Base-by-base conservation (phyloP, 2,329 filamentous ascomycete species). In the Ophiostoma fasciatum region DNA sequence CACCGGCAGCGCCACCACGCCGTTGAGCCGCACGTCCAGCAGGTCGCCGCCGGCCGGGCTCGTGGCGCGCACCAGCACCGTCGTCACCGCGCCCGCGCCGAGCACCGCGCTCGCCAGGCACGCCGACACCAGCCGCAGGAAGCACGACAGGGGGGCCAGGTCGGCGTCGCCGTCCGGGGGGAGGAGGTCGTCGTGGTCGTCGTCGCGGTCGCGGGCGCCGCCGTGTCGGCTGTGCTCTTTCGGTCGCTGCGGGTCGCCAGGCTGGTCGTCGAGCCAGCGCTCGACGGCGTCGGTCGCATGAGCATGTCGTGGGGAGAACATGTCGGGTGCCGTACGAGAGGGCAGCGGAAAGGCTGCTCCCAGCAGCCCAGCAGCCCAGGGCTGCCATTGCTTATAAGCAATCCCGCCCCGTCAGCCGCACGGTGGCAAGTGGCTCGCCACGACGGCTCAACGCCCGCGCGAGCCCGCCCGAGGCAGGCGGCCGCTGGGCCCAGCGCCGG, bases 1-100 rank as follows among this genome's bases (percentile, higher is more conserved):
- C 3, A 44, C 33, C 3, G 44, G 44, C 1, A 45, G 15, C 19
- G 38, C 39, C 3, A 43, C 29, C 1, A 39, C 37, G 38, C 42
- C 42, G 35, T 33, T 41, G 4, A 46, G 37, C 7, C 21, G n/a
- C 18, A 11, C 19, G 19, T 45, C 44, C 2, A 46, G 28, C 10
- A 15, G 22, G 12, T 18, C 40, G 14, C 31, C 31, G 7, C 15
- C n/a, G 1, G 10, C 8, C 2, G 41, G 43, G 29, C 35, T 33
- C 6, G 32, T 40, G 13, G 26, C 30, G 5, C 23, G 36, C 4
- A 37, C 39, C 1, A 46, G 40, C 1, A 43, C 18, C 0, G 21
- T 31, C 4, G 41, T 41, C 8, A 42, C 32, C 15, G 39, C 35
- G 13, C 36, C 33, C 9, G 37, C 30, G 6, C 35, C 37, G 14